These are phyloP conservation scores for Eimeria zaria DNA, from an alignment of 169 alveolate genomes.

Conservation along the genomic window DNA sequence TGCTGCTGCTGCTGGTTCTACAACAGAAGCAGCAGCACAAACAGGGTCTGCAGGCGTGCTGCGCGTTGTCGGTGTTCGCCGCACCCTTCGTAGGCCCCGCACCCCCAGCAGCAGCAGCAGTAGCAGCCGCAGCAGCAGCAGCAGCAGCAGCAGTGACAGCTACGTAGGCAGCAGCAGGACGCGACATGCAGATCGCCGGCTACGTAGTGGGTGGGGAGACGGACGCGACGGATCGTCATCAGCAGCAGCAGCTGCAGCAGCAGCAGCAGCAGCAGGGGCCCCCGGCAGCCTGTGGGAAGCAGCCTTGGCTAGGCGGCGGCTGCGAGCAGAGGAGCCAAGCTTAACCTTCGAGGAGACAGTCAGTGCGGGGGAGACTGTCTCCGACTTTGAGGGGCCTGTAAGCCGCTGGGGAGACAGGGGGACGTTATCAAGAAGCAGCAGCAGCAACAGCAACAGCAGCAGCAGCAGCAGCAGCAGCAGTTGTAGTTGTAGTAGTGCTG, in stretches of 20 bases:
- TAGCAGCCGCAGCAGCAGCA: constrained; percentile 67
- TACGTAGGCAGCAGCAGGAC: constrained; percentile 20
- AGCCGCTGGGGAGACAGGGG: constrained; percentile 22
- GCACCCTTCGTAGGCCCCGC: constrained; percentile 27
- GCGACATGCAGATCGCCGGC: neutral
- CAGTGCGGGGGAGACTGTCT: constrained; percentile 55
- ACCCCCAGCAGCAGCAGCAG: constrained; percentile 48
- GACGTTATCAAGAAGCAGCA: neutral
- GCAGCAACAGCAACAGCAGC: constrained; percentile 16
- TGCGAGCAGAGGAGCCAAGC: neutral
- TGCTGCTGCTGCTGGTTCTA: neutral
- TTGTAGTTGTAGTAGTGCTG: constrained; percentile 4
- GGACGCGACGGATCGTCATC: neutral
- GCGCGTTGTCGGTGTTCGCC: constrained; percentile 52
- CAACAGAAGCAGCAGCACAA: neutral
- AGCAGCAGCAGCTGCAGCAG: constrained; percentile 4
- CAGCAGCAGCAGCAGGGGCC: constrained; percentile 17
- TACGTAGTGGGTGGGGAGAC: neutral
- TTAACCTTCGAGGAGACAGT: neutral
- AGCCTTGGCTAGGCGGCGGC: constrained; percentile 23
- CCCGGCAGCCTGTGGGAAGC: constrained; percentile 40
- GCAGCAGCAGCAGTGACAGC: constrained; percentile 50
- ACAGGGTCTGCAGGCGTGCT: constrained; percentile 4
- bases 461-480: constrained; percentile 27
- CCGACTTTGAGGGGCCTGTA: constrained; percentile 2